A percentile compares a stretch with the other conserved stretches of the same genome.
Conservation (phyloP, 148 eudicot species). For the Selenicereus undatus region DNA sequence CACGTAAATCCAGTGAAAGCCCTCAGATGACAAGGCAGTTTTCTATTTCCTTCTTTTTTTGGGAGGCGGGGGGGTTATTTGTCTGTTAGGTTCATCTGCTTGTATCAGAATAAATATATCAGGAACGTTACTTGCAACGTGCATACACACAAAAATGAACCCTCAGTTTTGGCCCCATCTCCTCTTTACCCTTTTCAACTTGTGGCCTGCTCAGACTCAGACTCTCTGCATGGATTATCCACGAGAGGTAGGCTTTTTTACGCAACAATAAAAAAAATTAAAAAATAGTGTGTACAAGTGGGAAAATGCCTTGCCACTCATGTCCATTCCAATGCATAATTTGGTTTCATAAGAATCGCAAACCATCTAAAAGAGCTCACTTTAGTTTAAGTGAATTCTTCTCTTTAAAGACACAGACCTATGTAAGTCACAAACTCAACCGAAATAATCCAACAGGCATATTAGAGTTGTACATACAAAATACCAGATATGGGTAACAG, state of each 20-base stretch:
- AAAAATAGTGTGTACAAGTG: background rate
- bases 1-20: background rate
- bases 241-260: background rate
- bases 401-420: background rate
- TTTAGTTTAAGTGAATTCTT: background rate
- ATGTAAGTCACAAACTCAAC: background rate
- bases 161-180: background rate
- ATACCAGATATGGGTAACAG: background rate
- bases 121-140: background rate
- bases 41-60: background rate
- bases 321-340: background rate
- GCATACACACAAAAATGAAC: constrained; percentile 3
- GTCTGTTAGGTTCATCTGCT: background rate
- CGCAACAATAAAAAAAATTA: too few relatives aligned
- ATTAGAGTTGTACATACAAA: background rate
- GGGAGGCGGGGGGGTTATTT: background rate
- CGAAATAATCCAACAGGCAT: background rate
- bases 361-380: background rate
- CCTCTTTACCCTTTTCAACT: background rate
- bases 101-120: background rate
- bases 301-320: background rate
- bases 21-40: background rate
- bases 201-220: background rate
- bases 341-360: background rate
- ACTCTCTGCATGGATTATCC: background rate